Evolutionary conservation across 1,284 basidiomycete genomes (phyloP), one percentile per base, ranked within the genome.

Genomic region (Cutaneotrichosporon dermatis): DNA sequence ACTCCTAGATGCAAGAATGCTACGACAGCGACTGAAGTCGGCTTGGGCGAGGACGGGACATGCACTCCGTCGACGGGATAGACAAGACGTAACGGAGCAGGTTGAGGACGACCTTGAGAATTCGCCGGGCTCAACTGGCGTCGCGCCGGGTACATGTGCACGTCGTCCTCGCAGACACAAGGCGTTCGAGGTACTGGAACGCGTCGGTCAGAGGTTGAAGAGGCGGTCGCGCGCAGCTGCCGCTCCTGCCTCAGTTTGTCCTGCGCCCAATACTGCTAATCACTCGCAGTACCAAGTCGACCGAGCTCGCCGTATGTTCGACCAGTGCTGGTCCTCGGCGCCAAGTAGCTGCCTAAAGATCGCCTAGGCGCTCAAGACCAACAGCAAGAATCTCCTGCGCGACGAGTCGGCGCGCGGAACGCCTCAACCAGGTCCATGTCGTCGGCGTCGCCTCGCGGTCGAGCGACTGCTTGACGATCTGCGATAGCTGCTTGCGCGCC

Each of bases 381-480:
- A 69, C 69, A 3, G 68, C 62, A 1, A 76, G 58, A 16, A 76
- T 73, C 66, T 76, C 74, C 60, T 72, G 68, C 0, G 68, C 69
- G 2, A 73, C 73, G 10, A 48, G 48, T 77, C 75, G 42, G 75
- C 74, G 4, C 74, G 13, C 70, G 64, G 62, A 75, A 75, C 2
- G 73, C 67, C 58, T 77, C 75, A 55, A 72, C 73, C 4, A 77
- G 57, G 37, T 76, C 75, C 46, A 71, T 69, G 62, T 76, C 74
- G 50, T 77, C 4, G 69, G 66, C 1, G 65, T 66, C 11, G 66
- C 64, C 8, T 75, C 74, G 36, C 71, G 61, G 46, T 74, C 70
- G 11, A 77, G 58, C 4, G 63, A 73, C 15, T 66, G 63, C 7
- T 66, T 63, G 1, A 76, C 69, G 13, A 76, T 66, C 25, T 65